Base-by-base conservation (phyloP, 1,284 basidiomycete species). In the Trichosporon coremiiforme region DNA sequence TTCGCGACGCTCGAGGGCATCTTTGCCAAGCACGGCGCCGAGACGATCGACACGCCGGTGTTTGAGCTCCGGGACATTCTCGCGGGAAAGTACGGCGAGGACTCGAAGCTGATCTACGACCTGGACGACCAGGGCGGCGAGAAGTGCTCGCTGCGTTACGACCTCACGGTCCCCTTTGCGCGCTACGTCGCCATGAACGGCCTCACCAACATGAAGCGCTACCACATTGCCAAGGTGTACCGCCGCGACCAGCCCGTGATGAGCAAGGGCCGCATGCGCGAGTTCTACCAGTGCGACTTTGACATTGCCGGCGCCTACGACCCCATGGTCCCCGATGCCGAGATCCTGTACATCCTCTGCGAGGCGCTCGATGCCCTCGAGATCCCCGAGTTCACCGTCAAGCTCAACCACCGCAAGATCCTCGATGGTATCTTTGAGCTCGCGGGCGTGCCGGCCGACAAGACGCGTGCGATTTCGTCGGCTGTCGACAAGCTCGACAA, bases 401-500 rank as follows among this genome's bases (percentile, higher is more conserved):
- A 99, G 92, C 85, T 97, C 71, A 98, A 99, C 85, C 92, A 99
- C 87, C 89, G 97, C 73, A 98, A 97, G 85, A 92, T 99, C 73
- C 87, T 99, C 25, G 97, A 99, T 81, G 97, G 95, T 64, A 91
- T 99, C 75, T 99, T 99, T 80, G 91, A 93, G 82, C 90, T 98
- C 8, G 98, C 96, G 77, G 97, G 97, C 68, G 96, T 99, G 0
- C 93, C 95, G 0, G 79, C 86, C 35, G 94, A 94, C 64, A 98
- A 97, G 86, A 95, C 93, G 71, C 89, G 96, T 12, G 86, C 90
- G n/a, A 98, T 98, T 77, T 97, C 94, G 0, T 96, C 93, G 12
- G 96, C 96, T 0, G 96, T 99, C 10, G 96, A 99, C 85, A 99
- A 99, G 84, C 89, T 99, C 29, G 97, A 99, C 87, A 99, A 99